phyloP scores from a whole-genome alignment of 345 rosid genomes.

The thale cress (Arabidopsis thaliana) region TAIR10.1 NC_003074.8:6037001-6037500 shows the following conservation, averaged over 20 bases:
- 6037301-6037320: conserved; percentile 50
- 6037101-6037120: conserved; percentile 8
- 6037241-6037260: conserved; percentile 19
- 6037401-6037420: conserved; percentile 62
- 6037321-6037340: conserved; percentile 60
- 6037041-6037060: conserved; percentile 55
- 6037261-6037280: background rate
- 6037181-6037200: conserved; percentile 27
- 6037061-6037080: conserved; percentile 44
- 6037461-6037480: conserved; percentile 38
- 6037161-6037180: conserved; percentile 26
- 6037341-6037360: conserved; percentile 65
- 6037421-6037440: conserved; percentile 69
- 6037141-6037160: conserved; percentile 11
- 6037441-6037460: conserved; percentile 18
- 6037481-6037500: conserved; percentile 60
- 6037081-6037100: conserved; percentile 24
- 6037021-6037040: conserved; percentile 83
- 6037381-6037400: conserved; percentile 45
- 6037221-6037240: conserved; percentile 48
- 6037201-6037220: background rate
- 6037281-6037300: conserved; percentile 13
- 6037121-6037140: conserved; percentile 38
- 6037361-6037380: conserved; percentile 69
- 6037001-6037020: conserved; percentile 68